phyloP scores from a whole-genome alignment of 305 asterid genomes.

The Solanum hybrid region DNA sequence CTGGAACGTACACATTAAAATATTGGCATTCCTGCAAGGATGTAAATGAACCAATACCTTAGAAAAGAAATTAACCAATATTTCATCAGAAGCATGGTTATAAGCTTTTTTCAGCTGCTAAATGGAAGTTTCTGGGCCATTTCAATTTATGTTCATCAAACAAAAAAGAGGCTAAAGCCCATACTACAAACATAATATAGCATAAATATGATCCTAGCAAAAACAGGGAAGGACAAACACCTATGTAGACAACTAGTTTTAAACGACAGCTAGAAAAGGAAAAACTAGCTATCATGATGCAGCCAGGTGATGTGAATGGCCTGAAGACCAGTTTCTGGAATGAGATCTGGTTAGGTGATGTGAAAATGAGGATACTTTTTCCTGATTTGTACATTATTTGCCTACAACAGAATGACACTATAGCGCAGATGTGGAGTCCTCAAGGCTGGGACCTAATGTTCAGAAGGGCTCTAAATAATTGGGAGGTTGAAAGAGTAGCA shows the following conservation, averaged over 20 bases:
- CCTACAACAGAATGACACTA: neutral
- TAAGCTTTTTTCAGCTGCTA: neutral
- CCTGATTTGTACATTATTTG: neutral
- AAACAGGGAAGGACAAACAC: neutral
- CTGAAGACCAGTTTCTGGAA: neutral
- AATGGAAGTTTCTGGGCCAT: neutral
- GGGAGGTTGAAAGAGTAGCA: neutral
- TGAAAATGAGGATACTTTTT: neutral
- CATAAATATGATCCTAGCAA: neutral
- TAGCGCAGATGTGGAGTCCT: neutral
- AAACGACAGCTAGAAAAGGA: neutral
- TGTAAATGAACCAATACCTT: neutral
- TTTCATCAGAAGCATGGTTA: neutral
- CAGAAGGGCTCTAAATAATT: neutral
- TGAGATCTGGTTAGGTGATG: neutral
- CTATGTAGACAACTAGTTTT: neutral
- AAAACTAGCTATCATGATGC: neutral
- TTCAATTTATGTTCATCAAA: neutral
- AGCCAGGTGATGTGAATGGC: neutral
- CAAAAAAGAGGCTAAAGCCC: neutral
- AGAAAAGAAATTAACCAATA: neutral
- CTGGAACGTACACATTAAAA: slow-evolving; percentile 45
- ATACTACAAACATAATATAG: neutral
- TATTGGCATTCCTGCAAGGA: slow-evolving; percentile 49
- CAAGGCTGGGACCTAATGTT: neutral